Evolutionary conservation across 768 basidiomycete species (phyloP), one percentile per base, ranked within the genome.

Genomic region (Leccinum fibrillosum): DNA sequence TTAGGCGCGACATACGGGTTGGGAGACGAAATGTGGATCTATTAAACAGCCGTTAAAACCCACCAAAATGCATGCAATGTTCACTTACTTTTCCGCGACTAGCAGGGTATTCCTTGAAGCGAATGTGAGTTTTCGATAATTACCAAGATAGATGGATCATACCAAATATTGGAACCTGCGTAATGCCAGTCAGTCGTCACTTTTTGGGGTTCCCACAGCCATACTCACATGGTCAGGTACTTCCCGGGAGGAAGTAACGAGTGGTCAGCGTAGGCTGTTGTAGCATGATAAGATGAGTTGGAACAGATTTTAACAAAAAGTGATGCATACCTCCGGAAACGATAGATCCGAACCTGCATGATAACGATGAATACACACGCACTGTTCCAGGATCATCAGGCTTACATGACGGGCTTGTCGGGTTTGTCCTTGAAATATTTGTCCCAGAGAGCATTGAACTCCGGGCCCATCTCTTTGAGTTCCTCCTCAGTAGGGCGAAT

Each of bases 371-470:
- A 39, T 19, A 64, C 21, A 35, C 11, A 39, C 17, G 4, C 10
- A 21, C 9, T 13, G 21, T 13, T 15, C 51, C 9, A 30, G 15
- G 13, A 51, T 28, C 28, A 26, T 23, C 19, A 32, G 23, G 69
- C 77, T 55, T 69, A 82, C 86, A 88, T 88, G 58, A 88, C 85
- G 3, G 86, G 87, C 77, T 88, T 89, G 77, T 88, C 86, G 54
- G 86, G 86, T 76, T 87, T 88, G 76, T 89, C 84, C 77, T 85
- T 86, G 81, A 89, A 88, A 75, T 89, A 88, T 28, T 39, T 78
- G 67, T 89, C 72, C 83, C 82, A 88, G 50, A 88, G 80, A 61
- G 77, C 75, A 64, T 86, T 85, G 74, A 88, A 88, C 65, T 88
- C 86, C 15, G 85, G 86, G n/a, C 86, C 86, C 86, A 88, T 87